Evolutionary conservation across 2,329 filamentous ascomycete genomes (phyloP).

Genomic region (Aspergillus awamori): DNA sequence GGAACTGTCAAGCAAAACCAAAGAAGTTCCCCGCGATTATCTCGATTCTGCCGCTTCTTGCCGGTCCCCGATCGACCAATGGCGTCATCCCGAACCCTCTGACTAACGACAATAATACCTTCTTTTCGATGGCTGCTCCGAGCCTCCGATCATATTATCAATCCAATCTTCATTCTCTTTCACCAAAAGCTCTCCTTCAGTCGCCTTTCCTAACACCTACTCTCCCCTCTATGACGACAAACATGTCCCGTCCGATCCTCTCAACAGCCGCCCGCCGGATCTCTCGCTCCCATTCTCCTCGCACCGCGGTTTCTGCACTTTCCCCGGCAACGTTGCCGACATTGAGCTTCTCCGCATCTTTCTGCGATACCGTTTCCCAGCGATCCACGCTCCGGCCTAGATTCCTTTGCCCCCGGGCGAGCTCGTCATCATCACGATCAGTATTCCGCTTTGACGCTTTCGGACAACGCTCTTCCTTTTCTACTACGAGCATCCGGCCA

Average conservation of each 20-base stretch:
- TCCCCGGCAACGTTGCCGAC: slow-evolving; percentile 26
- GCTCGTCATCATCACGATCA: neutral
- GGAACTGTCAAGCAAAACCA: neutral
- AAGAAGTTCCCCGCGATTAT: slow-evolving; percentile 16
- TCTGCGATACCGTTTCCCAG: slow-evolving; percentile 26
- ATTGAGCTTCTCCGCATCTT: slow-evolving; percentile 34
- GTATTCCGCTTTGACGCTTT: slow-evolving; percentile 2
- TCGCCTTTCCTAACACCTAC: neutral
- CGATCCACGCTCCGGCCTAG: slow-evolving; percentile 15
- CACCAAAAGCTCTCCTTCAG: slow-evolving; percentile 5
- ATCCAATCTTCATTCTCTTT: slow-evolving; percentile 2
- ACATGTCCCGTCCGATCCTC: slow-evolving; percentile 36
- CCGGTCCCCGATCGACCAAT: slow-evolving; percentile 35
- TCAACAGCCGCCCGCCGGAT: slow-evolving; percentile 30
- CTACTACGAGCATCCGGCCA: slow-evolving; percentile 33
- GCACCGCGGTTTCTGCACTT: slow-evolving; percentile 22
- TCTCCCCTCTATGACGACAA: neutral
- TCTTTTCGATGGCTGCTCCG: slow-evolving; percentile 18
- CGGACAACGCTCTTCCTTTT: slow-evolving; percentile 36
- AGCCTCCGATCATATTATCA: slow-evolving; percentile 26
- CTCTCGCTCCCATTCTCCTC: slow-evolving; percentile 20
- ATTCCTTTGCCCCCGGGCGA: neutral
- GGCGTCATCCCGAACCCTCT: slow-evolving; percentile 27
- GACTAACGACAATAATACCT: slow-evolving; percentile 30
- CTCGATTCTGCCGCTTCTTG: slow-evolving; percentile 30